Percentiles rank a stretch among this genome's conserved stretches.
Conservation (phyloP, 148 eudicot genomes). For the Hydrangea macrophylla region DNA sequence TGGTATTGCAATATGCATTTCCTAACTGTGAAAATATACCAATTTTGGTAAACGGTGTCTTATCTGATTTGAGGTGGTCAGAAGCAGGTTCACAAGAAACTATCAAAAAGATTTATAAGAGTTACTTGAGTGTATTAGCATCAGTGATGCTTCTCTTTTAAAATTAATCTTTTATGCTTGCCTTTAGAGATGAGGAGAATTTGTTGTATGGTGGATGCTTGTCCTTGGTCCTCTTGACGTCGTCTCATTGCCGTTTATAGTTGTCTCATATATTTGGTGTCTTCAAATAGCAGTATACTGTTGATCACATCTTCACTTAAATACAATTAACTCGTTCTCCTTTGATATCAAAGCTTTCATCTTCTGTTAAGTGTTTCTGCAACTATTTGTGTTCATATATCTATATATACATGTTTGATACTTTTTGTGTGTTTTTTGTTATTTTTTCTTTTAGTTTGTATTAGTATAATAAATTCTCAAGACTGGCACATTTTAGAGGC, state of each 20-base stretch:
- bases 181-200: neutral
- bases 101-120: no score
- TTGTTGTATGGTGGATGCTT: neutral
- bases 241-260: neutral
- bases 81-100: neutral
- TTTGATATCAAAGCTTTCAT: no score
- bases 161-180: neutral
- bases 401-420: no score
- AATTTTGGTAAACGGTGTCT: neutral
- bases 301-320: slow-evolving; percentile 7
- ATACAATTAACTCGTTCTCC: neutral
- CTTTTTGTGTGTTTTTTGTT: no score
- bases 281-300: neutral
- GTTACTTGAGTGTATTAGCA: neutral
- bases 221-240: neutral
- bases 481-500: no score
- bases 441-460: no score
- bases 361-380: no score
- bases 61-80: neutral
- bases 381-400: no score
- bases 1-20: no score
- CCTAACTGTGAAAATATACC: no score
- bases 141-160: neutral
- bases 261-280: neutral
- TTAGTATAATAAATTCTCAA: no score